phyloP scores from a whole-genome alignment of 2,329 filamentous ascomycete genomes.

The Penicillium capsulatum region DNA sequence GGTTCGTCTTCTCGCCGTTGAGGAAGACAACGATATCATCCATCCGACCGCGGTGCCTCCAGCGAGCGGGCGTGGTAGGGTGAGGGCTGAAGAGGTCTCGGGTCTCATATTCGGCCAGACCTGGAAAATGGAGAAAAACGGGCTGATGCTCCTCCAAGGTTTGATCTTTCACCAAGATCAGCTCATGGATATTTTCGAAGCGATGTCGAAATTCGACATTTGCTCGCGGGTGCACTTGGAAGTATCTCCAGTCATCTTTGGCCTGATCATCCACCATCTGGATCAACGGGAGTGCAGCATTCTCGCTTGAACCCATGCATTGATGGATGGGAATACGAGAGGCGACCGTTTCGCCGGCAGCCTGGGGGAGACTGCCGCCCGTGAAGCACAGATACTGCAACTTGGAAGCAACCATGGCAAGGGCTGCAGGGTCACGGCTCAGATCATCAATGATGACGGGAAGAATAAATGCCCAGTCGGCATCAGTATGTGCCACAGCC shows the following conservation, averaged over 20 bases:
- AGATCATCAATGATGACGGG: conserved; percentile 9
- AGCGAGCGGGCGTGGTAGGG: conserved; percentile 41
- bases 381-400: conserved; percentile 12
- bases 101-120: conserved; percentile 25
- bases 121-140: background rate
- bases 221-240: background rate
- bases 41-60: conserved; percentile 46
- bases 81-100: conserved; percentile 48
- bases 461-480: conserved; percentile 12
- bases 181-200: background rate
- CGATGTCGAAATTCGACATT: background rate
- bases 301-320: too few relatives aligned
- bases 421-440: background rate
- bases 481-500: conserved; percentile 9
- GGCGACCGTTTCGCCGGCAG: conserved; percentile 12
- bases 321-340: background rate
- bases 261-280: background rate
- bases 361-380: conserved; percentile 15
- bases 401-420: conserved; percentile 1
- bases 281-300: background rate
- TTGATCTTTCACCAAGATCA: background rate
- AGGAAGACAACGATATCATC: conserved; percentile 48
- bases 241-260: background rate
- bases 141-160: background rate
- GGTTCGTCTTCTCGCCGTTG: conserved; percentile 51